Conservation (phyloP, 768 basidiomycete genomes). For the Lactarius akahatsu region DNA sequence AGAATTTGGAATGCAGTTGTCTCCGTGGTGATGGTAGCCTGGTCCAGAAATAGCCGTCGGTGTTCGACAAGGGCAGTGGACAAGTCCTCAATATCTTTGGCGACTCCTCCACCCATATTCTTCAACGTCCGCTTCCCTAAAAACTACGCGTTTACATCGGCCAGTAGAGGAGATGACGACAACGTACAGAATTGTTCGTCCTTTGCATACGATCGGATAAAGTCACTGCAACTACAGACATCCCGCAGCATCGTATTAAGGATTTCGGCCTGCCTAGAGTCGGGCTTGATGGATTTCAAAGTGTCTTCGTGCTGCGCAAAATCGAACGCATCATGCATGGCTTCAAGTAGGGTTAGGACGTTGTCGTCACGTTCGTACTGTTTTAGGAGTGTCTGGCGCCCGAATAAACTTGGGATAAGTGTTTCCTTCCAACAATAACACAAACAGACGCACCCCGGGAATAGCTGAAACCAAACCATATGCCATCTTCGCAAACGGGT, state of each 20-base stretch:
- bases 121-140: background rate
- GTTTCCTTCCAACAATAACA: background rate
- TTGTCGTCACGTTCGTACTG: background rate
- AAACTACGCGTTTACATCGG: background rate
- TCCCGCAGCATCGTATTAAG: background rate
- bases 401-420: background rate
- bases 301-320: background rate
- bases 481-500: background rate
- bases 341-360: background rate
- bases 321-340: background rate
- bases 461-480: background rate
- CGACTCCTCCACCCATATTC: background rate
- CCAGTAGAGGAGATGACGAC: background rate
- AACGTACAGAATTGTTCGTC: background rate
- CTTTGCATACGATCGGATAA: background rate
- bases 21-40: background rate
- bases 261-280: background rate
- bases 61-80: background rate
- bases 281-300: background rate
- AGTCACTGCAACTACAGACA: background rate
- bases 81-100: background rate
- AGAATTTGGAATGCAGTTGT: background rate
- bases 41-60: background rate
- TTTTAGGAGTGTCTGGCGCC: background rate
- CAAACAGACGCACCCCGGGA: background rate